Conservation (phyloP, 2,329 filamentous ascomycete genomes). For the Paecilomyces sp. region DNA sequence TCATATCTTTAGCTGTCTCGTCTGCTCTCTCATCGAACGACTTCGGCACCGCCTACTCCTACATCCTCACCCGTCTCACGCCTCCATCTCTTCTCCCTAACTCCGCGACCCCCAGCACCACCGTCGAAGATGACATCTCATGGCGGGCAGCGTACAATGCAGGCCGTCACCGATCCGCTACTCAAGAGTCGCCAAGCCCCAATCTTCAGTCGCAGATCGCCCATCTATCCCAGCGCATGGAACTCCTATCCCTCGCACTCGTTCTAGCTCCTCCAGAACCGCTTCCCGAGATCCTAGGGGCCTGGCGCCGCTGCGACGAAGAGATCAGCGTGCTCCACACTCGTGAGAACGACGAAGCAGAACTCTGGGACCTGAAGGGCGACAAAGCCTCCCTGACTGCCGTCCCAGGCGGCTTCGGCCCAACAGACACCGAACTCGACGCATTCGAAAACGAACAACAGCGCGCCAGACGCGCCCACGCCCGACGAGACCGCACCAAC, state of each 20-base stretch:
- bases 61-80: slow-evolving; percentile 54
- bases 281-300: slow-evolving; percentile 54
- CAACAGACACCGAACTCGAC: slow-evolving; percentile 37
- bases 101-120: slow-evolving; percentile 19
- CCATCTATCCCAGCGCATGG: slow-evolving; percentile 56
- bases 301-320: slow-evolving; percentile 58
- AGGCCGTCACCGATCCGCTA: slow-evolving; percentile 45
- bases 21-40: slow-evolving; percentile 38
- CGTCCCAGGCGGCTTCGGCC: slow-evolving; percentile 39
- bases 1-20: slow-evolving; percentile 39
- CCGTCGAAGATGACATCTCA: slow-evolving; percentile 48
- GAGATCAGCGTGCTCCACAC: slow-evolving; percentile 49
- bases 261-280: slow-evolving; percentile 50
- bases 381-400: slow-evolving; percentile 27
- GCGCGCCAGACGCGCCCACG: slow-evolving; percentile 26
- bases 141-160: slow-evolving; percentile 60
- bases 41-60: slow-evolving; percentile 59
- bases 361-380: slow-evolving; percentile 51
- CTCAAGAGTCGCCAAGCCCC: slow-evolving; percentile 20
- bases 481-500: slow-evolving; percentile 17
- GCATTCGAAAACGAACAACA: slow-evolving; percentile 37
- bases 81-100: slow-evolving; percentile 25
- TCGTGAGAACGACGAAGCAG: slow-evolving; percentile 49
- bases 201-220: slow-evolving; percentile 40
- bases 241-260: slow-evolving; percentile 56